These are phyloP conservation scores for Calendula officinalis DNA, from an alignment of 129 eudicot species.

Conservation along the genomic window DNA sequence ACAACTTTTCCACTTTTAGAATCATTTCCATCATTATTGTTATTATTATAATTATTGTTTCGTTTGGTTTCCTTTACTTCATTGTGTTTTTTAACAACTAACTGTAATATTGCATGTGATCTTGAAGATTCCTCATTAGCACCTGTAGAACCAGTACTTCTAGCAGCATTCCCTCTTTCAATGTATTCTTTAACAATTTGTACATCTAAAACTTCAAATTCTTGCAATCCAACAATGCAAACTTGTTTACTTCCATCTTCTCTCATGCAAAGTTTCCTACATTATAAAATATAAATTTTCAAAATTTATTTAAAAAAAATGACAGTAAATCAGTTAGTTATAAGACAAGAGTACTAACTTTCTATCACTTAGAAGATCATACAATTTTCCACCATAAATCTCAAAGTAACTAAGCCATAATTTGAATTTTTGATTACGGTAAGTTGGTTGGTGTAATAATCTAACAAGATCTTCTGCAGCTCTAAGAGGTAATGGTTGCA, in stretches of 20 bases:
- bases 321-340: constrained; percentile 12
- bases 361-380: constrained; percentile 74
- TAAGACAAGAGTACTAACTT: constrained; percentile 40
- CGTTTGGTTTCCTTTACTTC: constrained; percentile 62
- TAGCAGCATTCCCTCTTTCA: constrained; percentile 75
- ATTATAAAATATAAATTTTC: constrained; percentile 8
- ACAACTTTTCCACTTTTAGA: constrained; percentile 64
- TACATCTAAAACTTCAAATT: constrained; percentile 83
- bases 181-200: constrained; percentile 86
- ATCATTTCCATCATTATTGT: constrained; percentile 61
- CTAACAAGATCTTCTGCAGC: constrained; percentile 87
- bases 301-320: neutral
- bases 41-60: neutral
- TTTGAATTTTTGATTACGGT: constrained; percentile 72
- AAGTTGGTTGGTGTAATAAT: constrained; percentile 66
- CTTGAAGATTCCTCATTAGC: constrained; percentile 30
- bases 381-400: constrained; percentile 90
- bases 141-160: constrained; percentile 94
- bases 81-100: constrained; percentile 70
- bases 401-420: constrained; percentile 90
- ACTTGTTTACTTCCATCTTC: constrained; percentile 95
- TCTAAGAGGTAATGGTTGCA: constrained; percentile 89
- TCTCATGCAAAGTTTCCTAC: constrained; percentile 85
- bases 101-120: constrained; percentile 87
- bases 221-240: constrained; percentile 43